These are phyloP conservation scores for Oryza australiensis DNA, from an alignment of 176 grass and related monocot species.

Conservation along the genomic window DNA sequence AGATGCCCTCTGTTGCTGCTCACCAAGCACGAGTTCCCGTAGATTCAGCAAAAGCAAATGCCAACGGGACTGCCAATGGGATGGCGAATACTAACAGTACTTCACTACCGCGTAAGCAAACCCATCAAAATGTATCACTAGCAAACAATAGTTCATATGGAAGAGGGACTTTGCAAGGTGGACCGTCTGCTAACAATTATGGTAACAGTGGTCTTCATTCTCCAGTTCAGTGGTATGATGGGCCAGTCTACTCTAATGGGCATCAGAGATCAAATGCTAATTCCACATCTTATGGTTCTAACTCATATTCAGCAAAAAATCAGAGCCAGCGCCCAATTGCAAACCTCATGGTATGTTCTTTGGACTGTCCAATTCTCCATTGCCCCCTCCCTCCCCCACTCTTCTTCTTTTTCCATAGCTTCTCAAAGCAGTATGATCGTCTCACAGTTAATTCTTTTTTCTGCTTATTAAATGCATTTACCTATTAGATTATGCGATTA, in stretches of 20 bases:
- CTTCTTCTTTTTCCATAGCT: not conserved
- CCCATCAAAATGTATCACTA: slow-evolving; percentile 50
- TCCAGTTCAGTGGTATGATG: slow-evolving; percentile 70
- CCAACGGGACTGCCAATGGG: slow-evolving; percentile 49
- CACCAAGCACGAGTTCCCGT: slow-evolving; percentile 47
- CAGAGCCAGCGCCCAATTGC: slow-evolving; percentile 61
- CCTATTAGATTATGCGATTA: not conserved
- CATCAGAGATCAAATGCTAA: slow-evolving; percentile 62
- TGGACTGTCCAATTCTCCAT: slow-evolving; percentile 18
- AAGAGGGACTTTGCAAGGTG: slow-evolving; percentile 56
- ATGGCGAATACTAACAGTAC: slow-evolving; percentile 42
- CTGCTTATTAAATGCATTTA: not conserved
- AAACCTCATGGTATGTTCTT: slow-evolving; percentile 62
- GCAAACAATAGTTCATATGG: slow-evolving; percentile 51
- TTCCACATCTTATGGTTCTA: slow-evolving; percentile 58
- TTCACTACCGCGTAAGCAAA: slow-evolving; percentile 50
- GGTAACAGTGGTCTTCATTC: slow-evolving; percentile 56
- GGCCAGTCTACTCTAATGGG: slow-evolving; percentile 60
- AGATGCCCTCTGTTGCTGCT: slow-evolving; percentile 49
- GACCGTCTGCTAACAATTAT: slow-evolving; percentile 54
- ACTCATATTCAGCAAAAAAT: slow-evolving; percentile 52
- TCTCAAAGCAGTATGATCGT: not conserved
- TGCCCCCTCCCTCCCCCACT: no score
- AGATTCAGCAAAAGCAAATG: slow-evolving; percentile 46
- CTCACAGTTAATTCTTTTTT: not conserved